Base-by-base conservation (phyloP, 192 early-diverging fungal species). In the Linnemannia hyalina region DNA sequence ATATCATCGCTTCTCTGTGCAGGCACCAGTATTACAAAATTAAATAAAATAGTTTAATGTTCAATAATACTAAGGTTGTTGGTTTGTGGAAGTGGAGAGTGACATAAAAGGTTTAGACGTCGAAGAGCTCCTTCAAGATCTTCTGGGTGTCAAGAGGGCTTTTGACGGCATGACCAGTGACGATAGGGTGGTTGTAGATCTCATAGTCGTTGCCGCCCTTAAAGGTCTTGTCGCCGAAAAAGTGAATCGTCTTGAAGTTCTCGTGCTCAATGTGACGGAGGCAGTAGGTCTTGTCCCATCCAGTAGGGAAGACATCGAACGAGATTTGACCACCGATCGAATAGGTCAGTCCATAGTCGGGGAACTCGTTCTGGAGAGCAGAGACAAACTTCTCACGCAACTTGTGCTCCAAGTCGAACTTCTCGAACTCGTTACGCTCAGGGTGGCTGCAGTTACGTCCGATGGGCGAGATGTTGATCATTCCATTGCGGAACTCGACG, bases 261-360 rank as follows among this genome's bases (percentile, higher is more conserved):
- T 99, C 96, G 40, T 92, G 85, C 83, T 96, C 90, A 40, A 99
- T 78, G 82, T 98, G 97, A 38, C 95, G 91, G 74, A 99, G 92
- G 89, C 98, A 99, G 91, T 97, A 99, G 41, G 98, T 99, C 93
- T 99, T 99, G 90, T 99, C 98, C 98, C 98, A 99, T 52, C 98
- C 98, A 72, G 93, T 94, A 65, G 98, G 98, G 93, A 99, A 98
- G 13, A 99, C 97, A 88, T 99, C 98, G 76, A 99, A 99, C 15
- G 98, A 99, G 88, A 99, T 99, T 90, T 99, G 98, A 15, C 98
- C 98, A 70, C 96, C 96, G 80, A 99, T 99, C 22, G 98, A 99
- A 92, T 94, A 99, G 47, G 97, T 98, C 85, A 99, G 88, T 20
- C 88, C 92, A 77, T 93, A 94, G 82, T 99, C 94, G 6, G 96